Percentiles rank a stretch among this genome's conserved stretches.
Conservation (phyloP, 306 rosid species). For the Vigna reflexopilosa region DNA sequence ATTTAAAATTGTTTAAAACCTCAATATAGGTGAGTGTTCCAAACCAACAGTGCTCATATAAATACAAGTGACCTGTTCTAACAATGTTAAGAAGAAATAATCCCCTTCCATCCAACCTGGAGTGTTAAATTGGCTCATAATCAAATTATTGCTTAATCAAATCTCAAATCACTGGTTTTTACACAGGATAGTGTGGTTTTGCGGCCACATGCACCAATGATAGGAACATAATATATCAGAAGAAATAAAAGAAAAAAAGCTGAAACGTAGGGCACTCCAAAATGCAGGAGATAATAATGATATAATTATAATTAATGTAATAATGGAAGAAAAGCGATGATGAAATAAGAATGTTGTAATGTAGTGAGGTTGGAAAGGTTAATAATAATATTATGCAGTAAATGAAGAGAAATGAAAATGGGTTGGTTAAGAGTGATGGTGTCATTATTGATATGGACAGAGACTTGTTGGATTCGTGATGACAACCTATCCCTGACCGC, state of each 20-base stretch:
- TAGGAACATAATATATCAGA: background rate
- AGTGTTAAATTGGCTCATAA: background rate
- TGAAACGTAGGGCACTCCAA: constrained; percentile 33
- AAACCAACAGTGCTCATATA: too few species aligned
- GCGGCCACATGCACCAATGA: background rate
- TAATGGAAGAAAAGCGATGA: constrained; percentile 10
- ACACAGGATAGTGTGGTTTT: background rate
- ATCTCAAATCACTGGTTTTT: background rate
- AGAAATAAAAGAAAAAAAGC: background rate
- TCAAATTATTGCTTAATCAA: background rate
- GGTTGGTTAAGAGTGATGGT: background rate
- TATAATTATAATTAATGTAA: background rate
- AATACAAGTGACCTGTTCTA: background rate
- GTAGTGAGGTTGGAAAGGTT: background rate
- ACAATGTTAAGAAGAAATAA: background rate
- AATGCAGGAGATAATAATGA: background rate
- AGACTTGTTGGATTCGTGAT: constrained; percentile 45
- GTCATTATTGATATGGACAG: constrained; percentile 42
- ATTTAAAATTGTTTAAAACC: too few species aligned
- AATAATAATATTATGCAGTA: background rate
- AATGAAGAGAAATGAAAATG: background rate
- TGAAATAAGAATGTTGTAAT: background rate
- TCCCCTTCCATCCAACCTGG: too few species aligned
- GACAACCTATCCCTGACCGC: constrained; percentile 43
- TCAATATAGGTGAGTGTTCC: too few species aligned